phyloP scores from a whole-genome alignment of 2,329 filamentous ascomycete genomes.

The Fonsecaea pedrosoi region DNA sequence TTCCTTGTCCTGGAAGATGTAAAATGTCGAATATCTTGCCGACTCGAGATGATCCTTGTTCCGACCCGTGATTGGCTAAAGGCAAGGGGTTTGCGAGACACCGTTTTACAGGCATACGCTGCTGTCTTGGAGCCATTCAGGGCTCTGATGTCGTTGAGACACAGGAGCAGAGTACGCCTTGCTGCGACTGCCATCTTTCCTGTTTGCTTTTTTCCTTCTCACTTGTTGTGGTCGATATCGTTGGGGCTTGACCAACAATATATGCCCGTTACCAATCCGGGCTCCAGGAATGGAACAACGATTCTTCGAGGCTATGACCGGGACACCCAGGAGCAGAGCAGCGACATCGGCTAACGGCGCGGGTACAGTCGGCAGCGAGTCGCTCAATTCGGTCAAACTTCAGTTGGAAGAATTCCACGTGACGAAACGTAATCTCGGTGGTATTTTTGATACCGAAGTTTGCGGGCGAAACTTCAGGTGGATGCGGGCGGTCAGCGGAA shows the following conservation, averaged over 20 bases:
- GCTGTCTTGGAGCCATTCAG: slow-evolving; percentile 2
- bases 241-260: background rate
- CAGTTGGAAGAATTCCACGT: slow-evolving; percentile 12
- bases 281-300: slow-evolving; percentile 9
- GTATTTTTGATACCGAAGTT: slow-evolving; percentile 28
- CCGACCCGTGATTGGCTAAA: slow-evolving; percentile 24
- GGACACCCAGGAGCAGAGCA: background rate
- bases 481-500: background rate
- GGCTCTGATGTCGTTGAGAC: slow-evolving; percentile 29
- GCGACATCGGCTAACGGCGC: slow-evolving; percentile 4
- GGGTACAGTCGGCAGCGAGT: slow-evolving; percentile 3
- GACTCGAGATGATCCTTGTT: slow-evolving; percentile 18
- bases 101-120: slow-evolving; percentile 12
- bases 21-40: slow-evolving; percentile 30
- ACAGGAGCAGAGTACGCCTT: slow-evolving; percentile 31
- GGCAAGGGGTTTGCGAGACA: slow-evolving; percentile 8
- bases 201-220: background rate
- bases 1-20: slow-evolving; percentile 22
- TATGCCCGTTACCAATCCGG: background rate
- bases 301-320: slow-evolving; percentile 7
- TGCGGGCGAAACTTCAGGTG: background rate
- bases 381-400: background rate
- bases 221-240: background rate
- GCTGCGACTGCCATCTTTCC: slow-evolving; percentile 20
- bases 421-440: slow-evolving; percentile 15